Evolutionary conservation across 225 moss, liverwort and hornwort genomes (phyloP).

Genomic region (Lunularia cruciata): DNA sequence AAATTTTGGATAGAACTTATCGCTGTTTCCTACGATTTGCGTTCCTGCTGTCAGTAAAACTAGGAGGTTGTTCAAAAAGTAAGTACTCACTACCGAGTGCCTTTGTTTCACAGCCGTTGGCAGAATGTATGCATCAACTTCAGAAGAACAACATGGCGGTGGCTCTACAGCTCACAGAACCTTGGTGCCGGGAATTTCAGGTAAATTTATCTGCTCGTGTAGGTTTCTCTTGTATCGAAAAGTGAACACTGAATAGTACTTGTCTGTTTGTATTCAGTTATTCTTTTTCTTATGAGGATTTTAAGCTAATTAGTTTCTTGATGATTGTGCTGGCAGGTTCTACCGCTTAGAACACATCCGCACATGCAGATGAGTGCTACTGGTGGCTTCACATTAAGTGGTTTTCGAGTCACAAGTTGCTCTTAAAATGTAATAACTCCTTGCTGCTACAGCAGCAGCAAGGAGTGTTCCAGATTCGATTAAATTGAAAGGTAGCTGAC

Average conservation of each 20-base stretch:
- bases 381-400: slow-evolving; percentile 87
- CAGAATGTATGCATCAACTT: slow-evolving; percentile 89
- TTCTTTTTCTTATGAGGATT: neutral
- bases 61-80: too few species aligned
- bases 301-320: neutral
- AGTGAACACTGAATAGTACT: too few species aligned
- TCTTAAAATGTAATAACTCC: too few species aligned
- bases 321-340: slow-evolving; percentile 52
- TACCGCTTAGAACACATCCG: slow-evolving; percentile 90
- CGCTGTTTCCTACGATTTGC: neutral
- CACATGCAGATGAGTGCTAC: slow-evolving; percentile 98
- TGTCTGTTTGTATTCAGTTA: neutral
- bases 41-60: neutral
- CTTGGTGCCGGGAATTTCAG: slow-evolving; percentile 98
- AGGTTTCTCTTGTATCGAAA: too few species aligned
- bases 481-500: too few species aligned
- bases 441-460: too few species aligned
- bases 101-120: slow-evolving; percentile 79
- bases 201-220: slow-evolving; percentile 33
- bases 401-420: slow-evolving; percentile 48
- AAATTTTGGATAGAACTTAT: neutral
- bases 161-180: slow-evolving; percentile 84
- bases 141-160: slow-evolving; percentile 72
- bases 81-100: neutral
- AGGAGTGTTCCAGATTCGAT: too few species aligned